phyloP scores from a whole-genome alignment of 371 early-diverging fungal genomes.

The Apophysomyces trapeziformis region DNA sequence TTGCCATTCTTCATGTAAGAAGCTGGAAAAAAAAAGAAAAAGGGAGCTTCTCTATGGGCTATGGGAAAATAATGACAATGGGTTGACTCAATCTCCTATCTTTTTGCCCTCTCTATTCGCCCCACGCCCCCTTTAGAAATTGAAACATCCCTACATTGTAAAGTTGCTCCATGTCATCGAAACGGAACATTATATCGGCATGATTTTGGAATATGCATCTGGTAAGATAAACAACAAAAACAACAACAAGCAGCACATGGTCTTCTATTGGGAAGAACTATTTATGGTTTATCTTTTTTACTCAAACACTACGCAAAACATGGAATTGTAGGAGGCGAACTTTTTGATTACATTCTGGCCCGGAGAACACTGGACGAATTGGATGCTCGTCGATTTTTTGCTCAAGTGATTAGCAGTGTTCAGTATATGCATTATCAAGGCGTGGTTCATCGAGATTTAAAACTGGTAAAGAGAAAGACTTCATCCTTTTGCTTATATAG shows the following conservation, averaged over 20 bases:
- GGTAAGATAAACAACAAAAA: conserved; percentile 26
- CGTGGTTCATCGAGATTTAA: conserved; percentile 69
- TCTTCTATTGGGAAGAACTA: background rate
- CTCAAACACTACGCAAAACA: background rate
- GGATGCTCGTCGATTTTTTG: conserved; percentile 61
- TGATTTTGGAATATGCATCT: conserved; percentile 64
- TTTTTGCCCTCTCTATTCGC: no score
- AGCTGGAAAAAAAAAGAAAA: background rate
- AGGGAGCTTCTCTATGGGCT: background rate
- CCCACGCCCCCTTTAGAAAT: conserved; percentile 17
- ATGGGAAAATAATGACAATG: no score
- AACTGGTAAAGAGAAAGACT: conserved; percentile 56
- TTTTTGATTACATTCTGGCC: conserved; percentile 67
- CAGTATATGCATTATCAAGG: conserved; percentile 50
- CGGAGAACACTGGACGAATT: conserved; percentile 52
- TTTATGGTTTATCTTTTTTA: background rate
- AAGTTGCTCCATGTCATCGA: conserved; percentile 69
- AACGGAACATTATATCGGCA: conserved; percentile 59
- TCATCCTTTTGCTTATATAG: no score
- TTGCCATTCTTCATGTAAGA: conserved; percentile 69
- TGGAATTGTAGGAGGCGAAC: conserved; percentile 35
- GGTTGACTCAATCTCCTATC: no score
- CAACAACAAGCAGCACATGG: conserved; percentile 22
- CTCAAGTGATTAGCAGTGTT: conserved; percentile 69
- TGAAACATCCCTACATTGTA: conserved; percentile 61